A percentile compares a stretch with the other conserved stretches of the same genome.
Conservation (phyloP, 169 alveolate species). For the Eimeria sp. region DNA sequence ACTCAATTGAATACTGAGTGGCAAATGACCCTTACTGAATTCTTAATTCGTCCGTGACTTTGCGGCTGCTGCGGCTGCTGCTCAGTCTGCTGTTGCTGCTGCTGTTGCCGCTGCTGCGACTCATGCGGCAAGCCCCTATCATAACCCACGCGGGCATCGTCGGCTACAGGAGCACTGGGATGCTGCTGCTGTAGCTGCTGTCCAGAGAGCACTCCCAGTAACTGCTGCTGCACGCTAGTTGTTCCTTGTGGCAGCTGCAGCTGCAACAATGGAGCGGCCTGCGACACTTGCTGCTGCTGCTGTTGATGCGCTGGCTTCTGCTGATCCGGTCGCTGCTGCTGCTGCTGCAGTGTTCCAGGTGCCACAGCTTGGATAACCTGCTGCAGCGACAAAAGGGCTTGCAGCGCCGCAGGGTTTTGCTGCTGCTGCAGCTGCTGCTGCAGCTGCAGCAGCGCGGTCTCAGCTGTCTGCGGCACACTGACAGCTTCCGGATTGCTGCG, state of each 20-base stretch:
- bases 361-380: conserved; percentile 20
- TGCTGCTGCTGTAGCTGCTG: conserved; percentile 64
- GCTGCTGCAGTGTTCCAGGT: not conserved
- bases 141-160: not conserved
- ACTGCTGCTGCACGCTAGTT: conserved; percentile 13
- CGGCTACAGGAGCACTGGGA: not conserved
- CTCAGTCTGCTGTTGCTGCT: conserved; percentile 5
- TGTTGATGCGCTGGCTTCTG: conserved; percentile 10
- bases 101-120: conserved; percentile 38
- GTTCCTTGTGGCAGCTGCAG: conserved; percentile 21
- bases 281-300: conserved; percentile 38
- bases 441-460: conserved; percentile 25
- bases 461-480: not conserved
- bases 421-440: conserved; percentile 74
- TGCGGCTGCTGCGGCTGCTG: conserved; percentile 27
- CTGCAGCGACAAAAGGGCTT: conserved; percentile 53
- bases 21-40: no score
- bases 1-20: not conserved
- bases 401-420: conserved; percentile 54
- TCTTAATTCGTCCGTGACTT: no score
- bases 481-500: conserved; percentile 35
- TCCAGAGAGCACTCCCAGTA: conserved; percentile 7
- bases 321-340: conserved; percentile 52
- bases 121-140: not conserved
- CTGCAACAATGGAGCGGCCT: not conserved